Evolutionary conservation across 108 stramenopile genomes (phyloP).

Genomic region (Skeletonema grethae): DNA sequence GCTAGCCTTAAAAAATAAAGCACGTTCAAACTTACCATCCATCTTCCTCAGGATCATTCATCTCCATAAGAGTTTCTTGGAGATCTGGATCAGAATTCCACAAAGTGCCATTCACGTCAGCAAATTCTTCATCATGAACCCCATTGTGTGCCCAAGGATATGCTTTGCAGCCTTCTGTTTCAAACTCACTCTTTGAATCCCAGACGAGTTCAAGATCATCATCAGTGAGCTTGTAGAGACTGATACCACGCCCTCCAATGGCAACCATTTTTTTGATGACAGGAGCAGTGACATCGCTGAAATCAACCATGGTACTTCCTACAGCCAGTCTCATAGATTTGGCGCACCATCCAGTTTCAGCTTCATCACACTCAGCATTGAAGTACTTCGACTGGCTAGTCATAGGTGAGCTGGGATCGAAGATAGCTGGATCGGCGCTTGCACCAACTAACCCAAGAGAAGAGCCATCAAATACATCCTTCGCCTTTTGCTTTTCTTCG

Average conservation of each 20-base stretch:
- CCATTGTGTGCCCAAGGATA: slow-evolving; percentile 64
- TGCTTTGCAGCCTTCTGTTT: slow-evolving; percentile 39
- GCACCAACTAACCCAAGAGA: slow-evolving; percentile 20
- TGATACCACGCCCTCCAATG: slow-evolving; percentile 54
- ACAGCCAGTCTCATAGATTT: slow-evolving; percentile 44
- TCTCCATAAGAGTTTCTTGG: slow-evolving; percentile 44
- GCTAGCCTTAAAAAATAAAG: neutral
- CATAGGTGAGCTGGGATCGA: slow-evolving; percentile 32
- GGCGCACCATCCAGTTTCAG: slow-evolving; percentile 36
- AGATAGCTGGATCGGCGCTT: slow-evolving; percentile 38
- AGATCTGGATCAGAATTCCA: slow-evolving; percentile 25
- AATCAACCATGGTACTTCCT: slow-evolving; percentile 48
- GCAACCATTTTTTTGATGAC: slow-evolving; percentile 41
- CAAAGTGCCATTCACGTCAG: slow-evolving; percentile 30
- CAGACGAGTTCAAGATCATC: slow-evolving; percentile 34
- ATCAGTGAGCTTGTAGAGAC: slow-evolving; percentile 38
- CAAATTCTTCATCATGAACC: slow-evolving; percentile 56
- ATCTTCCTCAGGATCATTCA: slow-evolving; percentile 48
- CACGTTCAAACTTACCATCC: slow-evolving; percentile 27
- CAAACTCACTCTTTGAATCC: slow-evolving; percentile 37
- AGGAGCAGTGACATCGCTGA: slow-evolving; percentile 41
- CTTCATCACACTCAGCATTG: slow-evolving; percentile 41
- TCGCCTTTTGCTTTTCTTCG: slow-evolving; percentile 43
- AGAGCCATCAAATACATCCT: slow-evolving; percentile 42
- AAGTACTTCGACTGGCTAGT: slow-evolving; percentile 41